Conservation (phyloP, 108 stramenopile genomes). For the Craspedostauros australis region DNA sequence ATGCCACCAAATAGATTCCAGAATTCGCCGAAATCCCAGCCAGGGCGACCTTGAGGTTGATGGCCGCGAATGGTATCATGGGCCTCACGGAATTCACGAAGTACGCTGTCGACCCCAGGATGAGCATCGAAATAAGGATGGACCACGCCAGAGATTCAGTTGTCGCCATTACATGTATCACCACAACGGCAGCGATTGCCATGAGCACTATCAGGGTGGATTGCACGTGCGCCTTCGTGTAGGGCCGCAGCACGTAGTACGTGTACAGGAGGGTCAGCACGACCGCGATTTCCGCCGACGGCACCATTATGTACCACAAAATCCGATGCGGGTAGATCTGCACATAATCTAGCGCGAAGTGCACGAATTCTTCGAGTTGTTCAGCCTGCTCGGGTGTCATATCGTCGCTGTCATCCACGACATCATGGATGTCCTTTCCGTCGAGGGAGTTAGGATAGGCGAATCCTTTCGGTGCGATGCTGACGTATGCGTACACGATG, state of each 20-base stretch:
- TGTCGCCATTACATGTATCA: constrained; percentile 1
- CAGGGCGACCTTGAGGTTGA: constrained; percentile 40
- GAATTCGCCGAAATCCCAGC: constrained; percentile 34
- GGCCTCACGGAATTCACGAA: constrained; percentile 24
- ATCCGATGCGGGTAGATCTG: constrained; percentile 19
- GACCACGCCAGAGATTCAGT: background rate
- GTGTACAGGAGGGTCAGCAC: background rate
- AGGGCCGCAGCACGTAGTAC: background rate
- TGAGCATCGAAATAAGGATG: background rate
- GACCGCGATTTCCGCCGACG: constrained; percentile 9
- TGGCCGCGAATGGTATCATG: constrained; percentile 37
- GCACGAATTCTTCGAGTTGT: constrained; percentile 24
- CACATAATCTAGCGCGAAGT: constrained; percentile 3
- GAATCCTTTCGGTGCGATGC: too few species aligned
- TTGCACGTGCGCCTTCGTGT: too few species aligned
- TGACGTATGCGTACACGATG: too few species aligned
- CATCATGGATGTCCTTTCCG: too few species aligned
- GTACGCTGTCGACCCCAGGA: too few species aligned
- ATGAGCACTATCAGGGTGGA: background rate
- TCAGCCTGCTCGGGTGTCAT: constrained; percentile 9
- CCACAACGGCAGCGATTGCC: constrained; percentile 3
- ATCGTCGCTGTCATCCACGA: constrained; percentile 16
- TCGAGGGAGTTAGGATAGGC: too few species aligned
- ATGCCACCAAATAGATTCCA: constrained; percentile 39
- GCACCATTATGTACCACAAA: constrained; percentile 8